Conservation (phyloP, 192 early-diverging fungal species). For the Gigaspora rosea region DNA sequence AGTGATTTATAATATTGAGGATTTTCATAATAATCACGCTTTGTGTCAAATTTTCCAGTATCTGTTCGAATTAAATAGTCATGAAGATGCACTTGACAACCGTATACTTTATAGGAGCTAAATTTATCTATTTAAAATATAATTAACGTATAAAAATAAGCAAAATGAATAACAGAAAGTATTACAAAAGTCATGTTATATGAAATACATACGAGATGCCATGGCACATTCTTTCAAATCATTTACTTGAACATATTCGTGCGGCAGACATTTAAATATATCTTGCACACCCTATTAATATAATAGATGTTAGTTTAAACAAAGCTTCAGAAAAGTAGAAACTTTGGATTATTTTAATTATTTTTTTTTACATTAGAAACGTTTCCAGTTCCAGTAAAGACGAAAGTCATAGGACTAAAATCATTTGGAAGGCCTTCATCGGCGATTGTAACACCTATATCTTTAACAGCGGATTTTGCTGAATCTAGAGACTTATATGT, state of each 20-base stretch:
- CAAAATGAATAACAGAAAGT: neutral
- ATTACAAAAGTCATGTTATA: neutral
- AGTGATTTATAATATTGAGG: conserved; percentile 78
- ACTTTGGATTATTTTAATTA: neutral
- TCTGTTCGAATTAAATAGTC: conserved; percentile 85
- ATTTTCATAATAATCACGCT: conserved; percentile 72
- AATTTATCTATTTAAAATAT: conserved; percentile 10
- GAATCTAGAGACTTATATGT: conserved; percentile 67
- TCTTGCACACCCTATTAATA: conserved; percentile 74
- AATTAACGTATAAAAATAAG: neutral
- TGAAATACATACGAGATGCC: conserved; percentile 55
- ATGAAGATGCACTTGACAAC: conserved; percentile 69
- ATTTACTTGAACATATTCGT: conserved; percentile 80
- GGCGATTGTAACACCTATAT: conserved; percentile 77
- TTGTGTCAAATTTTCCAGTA: conserved; percentile 56
- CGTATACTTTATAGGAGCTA: conserved; percentile 69
- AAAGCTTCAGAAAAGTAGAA: neutral
- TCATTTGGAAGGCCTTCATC: conserved; percentile 85
- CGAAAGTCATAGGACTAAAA: conserved; percentile 89
- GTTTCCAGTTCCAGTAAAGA: conserved; percentile 90
- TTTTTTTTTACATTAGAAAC: conserved; percentile 66
- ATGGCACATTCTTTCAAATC: conserved; percentile 60
- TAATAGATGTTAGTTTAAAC: neutral
- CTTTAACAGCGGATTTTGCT: conserved; percentile 59
- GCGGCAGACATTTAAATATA: conserved; percentile 89